These are phyloP conservation scores for Tremella fuciformis DNA, from an alignment of 768 basidiomycete genomes.

Conservation along the genomic window DNA sequence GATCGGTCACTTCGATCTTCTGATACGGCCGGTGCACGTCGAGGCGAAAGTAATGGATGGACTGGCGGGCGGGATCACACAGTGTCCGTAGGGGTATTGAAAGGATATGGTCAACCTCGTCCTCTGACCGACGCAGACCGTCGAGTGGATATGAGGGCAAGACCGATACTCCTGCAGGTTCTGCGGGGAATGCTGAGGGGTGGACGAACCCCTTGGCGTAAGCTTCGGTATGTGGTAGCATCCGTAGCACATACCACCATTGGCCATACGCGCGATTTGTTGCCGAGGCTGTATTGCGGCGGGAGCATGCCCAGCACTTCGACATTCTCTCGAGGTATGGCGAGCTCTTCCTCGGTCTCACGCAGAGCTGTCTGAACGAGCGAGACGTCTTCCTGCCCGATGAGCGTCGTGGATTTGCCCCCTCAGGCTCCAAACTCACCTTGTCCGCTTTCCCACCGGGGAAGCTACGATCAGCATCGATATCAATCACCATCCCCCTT, in stretches of 20 bases:
- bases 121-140: conserved; percentile 24
- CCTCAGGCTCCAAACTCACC: conserved; percentile 16
- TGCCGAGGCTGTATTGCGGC: conserved; percentile 45
- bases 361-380: conserved; percentile 33
- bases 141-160: conserved; percentile 28
- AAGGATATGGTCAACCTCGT: conserved; percentile 43
- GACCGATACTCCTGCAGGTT: not conserved
- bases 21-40: conserved; percentile 32
- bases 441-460: conserved; percentile 49
- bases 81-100: conserved; percentile 35
- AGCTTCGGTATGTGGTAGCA: not conserved
- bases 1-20: conserved; percentile 28
- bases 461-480: conserved; percentile 32
- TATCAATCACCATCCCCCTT: not conserved
- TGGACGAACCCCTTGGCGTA: conserved; percentile 31
- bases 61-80: conserved; percentile 10
- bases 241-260: conserved; percentile 21
- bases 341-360: conserved; percentile 40
- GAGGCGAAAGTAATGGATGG: conserved; percentile 33
- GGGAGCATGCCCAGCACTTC: conserved; percentile 37
- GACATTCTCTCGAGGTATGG: conserved; percentile 27
- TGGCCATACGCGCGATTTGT: conserved; percentile 44
- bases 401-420: not conserved
- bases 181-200: conserved; percentile 6
- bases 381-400: conserved; percentile 21